Conservation (phyloP, 768 basidiomycete genomes). For the Suillus variegatus region DNA sequence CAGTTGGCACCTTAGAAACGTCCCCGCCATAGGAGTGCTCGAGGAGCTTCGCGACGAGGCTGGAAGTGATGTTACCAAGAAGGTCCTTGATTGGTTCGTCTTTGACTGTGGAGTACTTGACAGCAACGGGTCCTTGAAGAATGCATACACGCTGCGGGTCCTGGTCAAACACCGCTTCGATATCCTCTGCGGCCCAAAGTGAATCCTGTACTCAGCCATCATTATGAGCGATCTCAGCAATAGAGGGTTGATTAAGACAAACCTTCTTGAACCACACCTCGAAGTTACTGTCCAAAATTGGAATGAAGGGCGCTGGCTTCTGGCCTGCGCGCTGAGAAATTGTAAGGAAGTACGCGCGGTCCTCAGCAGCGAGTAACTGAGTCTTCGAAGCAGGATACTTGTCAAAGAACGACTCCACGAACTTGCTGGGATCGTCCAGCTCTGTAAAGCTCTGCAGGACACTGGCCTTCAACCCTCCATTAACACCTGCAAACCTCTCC, state of each 20-base stretch:
- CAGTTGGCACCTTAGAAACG: constrained; percentile 66
- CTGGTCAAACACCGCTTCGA: constrained; percentile 98
- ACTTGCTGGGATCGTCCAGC: constrained; percentile 79
- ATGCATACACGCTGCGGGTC: constrained; percentile 98
- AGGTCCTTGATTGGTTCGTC: constrained; percentile 95
- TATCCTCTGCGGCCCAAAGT: constrained; percentile 96
- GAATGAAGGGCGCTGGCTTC: constrained; percentile 98
- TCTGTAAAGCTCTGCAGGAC: constrained; percentile 80
- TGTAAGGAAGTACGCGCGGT: constrained; percentile 93
- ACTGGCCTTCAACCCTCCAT: constrained; percentile 80
- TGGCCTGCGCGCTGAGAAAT: constrained; percentile 96
- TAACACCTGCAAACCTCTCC: constrained; percentile 91
- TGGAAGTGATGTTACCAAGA: constrained; percentile 81
- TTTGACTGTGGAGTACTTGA: constrained; percentile 81
- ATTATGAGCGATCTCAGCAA: constrained; percentile 10
- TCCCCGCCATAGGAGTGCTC: constrained; percentile 80
- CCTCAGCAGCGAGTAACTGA: constrained; percentile 91
- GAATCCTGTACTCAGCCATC: constrained; percentile 66
- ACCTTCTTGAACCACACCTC: constrained; percentile 99
- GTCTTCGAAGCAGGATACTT: constrained; percentile 78
- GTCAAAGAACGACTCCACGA: constrained; percentile 82
- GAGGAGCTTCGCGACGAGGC: constrained; percentile 77
- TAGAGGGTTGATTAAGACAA: constrained; percentile 15
- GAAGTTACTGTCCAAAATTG: constrained; percentile 88
- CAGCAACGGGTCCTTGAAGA: constrained; percentile 95